These are phyloP conservation scores for Candida tropicalis DNA, from an alignment of 1,139 yeast species.

Conservation along the genomic window DNA sequence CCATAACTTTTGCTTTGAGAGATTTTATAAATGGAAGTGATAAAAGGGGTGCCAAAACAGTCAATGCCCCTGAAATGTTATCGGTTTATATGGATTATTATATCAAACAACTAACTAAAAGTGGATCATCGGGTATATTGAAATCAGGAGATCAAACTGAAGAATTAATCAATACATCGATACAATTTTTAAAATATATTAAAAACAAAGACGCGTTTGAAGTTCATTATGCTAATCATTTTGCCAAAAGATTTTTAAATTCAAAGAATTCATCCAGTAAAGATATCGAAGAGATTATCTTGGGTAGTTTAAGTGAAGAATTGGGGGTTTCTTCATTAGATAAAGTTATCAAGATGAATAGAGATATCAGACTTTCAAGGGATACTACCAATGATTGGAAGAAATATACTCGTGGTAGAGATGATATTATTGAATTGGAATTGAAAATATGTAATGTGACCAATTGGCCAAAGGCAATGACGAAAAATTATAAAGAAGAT, in stretches of 20 bases:
- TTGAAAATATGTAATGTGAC: conserved; percentile 56
- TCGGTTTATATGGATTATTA: conserved; percentile 76
- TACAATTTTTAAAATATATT: conserved; percentile 65
- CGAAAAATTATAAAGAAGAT: conserved; percentile 55
- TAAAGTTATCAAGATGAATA: conserved; percentile 86
- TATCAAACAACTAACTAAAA: conserved; percentile 60
- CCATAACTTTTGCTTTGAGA: conserved; percentile 64
- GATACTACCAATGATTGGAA: conserved; percentile 62
- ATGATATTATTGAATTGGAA: conserved; percentile 41
- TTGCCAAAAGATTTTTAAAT: conserved; percentile 80
- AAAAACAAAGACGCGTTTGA: conserved; percentile 89
- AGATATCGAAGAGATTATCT: conserved; percentile 71
- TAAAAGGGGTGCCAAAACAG: conserved; percentile 18
- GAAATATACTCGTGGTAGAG: conserved; percentile 21
- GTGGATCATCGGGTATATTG: conserved; percentile 27
- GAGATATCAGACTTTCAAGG: conserved; percentile 71
- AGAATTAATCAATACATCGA: conserved; percentile 54
- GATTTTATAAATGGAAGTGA: conserved; percentile 54
- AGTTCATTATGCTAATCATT: conserved; percentile 80
- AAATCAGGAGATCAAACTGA: conserved; percentile 56
- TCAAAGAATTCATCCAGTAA: conserved; percentile 43
- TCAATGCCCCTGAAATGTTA: conserved; percentile 69
- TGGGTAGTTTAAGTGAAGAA: conserved; percentile 73
- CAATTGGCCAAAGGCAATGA: conserved; percentile 54
- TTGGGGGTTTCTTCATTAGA: conserved; percentile 80